These are phyloP conservation scores for Leishmania martiniquensis DNA, from an alignment of 208 protist species.

Conservation along the genomic window DNA sequence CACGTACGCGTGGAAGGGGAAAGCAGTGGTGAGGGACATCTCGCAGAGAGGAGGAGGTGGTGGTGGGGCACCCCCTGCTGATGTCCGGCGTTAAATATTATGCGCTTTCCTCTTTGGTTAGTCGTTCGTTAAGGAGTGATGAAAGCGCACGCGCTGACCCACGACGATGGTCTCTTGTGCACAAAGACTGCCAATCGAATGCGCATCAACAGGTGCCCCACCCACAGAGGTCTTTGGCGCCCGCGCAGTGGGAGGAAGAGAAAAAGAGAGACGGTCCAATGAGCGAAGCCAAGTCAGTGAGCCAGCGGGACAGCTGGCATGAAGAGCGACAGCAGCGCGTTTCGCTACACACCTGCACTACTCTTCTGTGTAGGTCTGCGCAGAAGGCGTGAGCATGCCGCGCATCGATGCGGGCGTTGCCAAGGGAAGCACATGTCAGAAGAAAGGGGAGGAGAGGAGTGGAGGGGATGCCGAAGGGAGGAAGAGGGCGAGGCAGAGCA, in stretches of 20 bases:
- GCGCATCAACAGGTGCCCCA: no score
- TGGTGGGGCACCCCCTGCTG: neutral
- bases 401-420: neutral
- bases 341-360: neutral
- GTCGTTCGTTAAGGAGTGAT: neutral
- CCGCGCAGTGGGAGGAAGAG: neutral
- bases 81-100: neutral
- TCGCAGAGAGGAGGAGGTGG: neutral
- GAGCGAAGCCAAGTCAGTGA: neutral
- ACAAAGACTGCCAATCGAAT: no score
- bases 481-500: slow-evolving; percentile 1
- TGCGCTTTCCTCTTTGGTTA: neutral
- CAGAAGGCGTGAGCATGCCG: neutral
- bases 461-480: neutral
- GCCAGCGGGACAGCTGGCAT: neutral
- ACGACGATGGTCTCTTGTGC: no score
- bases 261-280: neutral
- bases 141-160: neutral
- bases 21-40: slow-evolving; percentile 91
- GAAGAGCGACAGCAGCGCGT: neutral
- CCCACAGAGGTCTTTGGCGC: no score
- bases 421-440: neutral
- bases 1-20: slow-evolving; percentile 84
- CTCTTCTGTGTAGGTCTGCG: neutral
- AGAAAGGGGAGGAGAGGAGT: slow-evolving; percentile 1